Conservation (phyloP, 441 rosid genomes). For the Biscutella laevigata region DNA sequence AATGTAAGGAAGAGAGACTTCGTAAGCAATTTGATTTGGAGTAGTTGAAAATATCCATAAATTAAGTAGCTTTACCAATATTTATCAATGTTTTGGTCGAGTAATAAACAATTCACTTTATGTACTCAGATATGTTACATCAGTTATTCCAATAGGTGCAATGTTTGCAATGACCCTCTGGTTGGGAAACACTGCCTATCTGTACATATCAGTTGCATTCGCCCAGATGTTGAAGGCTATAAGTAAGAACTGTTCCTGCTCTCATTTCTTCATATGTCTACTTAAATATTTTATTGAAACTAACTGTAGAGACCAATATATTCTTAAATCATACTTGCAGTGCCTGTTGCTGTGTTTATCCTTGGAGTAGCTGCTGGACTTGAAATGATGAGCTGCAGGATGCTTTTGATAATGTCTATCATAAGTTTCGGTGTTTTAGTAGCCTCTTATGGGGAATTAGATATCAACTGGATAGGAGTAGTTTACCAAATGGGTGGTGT, state of each 20-base stretch:
- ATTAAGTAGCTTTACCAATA: background rate
- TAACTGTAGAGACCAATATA: background rate
- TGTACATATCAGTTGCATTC: conserved; percentile 87
- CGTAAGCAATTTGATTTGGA: conserved; percentile 19
- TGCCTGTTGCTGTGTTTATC: conserved; percentile 94
- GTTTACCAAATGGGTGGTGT: conserved; percentile 99
- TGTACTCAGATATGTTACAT: conserved; percentile 60
- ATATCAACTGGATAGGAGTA: conserved; percentile 86
- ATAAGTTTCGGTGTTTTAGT: conserved; percentile 92
- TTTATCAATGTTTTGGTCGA: background rate
- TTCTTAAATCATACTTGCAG: conserved; percentile 43
- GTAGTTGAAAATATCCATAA: conserved; percentile 14
- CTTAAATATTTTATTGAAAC: background rate
- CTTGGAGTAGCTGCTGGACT: conserved; percentile 93
- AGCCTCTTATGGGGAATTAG: conserved; percentile 87
- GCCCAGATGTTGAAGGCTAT: conserved; percentile 96
- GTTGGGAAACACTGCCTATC: conserved; percentile 95
- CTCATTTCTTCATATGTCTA: background rate
- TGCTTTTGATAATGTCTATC: conserved; percentile 87
- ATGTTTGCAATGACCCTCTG: conserved; percentile 96
- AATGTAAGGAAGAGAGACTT: conserved; percentile 49
- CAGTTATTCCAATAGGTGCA: conserved; percentile 91
- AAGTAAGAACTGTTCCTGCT: conserved; percentile 42
- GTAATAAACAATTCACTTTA: conserved; percentile 22
- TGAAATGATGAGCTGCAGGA: conserved; percentile 85